Evolutionary conservation across 257 asterid species (phyloP).

Genomic region (Orobanche coerulescens): DNA sequence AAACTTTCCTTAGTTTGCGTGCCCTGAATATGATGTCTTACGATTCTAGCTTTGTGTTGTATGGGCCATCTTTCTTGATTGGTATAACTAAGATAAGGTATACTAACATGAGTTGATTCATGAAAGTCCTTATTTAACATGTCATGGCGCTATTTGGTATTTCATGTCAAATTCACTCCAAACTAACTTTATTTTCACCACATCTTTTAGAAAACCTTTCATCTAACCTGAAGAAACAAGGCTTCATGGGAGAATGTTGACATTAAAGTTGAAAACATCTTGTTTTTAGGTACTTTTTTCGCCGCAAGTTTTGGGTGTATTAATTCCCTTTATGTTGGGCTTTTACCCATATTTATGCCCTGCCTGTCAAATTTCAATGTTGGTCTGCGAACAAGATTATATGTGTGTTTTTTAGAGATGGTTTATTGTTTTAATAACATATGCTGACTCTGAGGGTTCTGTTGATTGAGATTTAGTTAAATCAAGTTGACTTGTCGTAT

Average conservation of each 20-base stretch:
- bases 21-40: too few species aligned
- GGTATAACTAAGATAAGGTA: background rate
- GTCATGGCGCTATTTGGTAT: background rate
- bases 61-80: too few species aligned
- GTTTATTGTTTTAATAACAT: too few species aligned
- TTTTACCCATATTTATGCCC: background rate
- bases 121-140: background rate
- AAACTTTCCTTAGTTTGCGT: too few species aligned
- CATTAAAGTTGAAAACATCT: too few species aligned
- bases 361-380: background rate
- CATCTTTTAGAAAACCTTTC: constrained; percentile 76
- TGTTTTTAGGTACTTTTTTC: constrained; percentile 58
- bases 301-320: constrained; percentile 4
- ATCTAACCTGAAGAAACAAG: constrained; percentile 65
- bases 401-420: background rate
- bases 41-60: too few species aligned
- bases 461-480: too few species aligned
- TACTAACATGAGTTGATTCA: constrained; percentile 4
- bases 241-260: constrained; percentile 77
- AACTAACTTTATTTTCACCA: background rate
- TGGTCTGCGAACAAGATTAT: background rate
- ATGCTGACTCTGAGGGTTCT: too few species aligned
- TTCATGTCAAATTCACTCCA: background rate
- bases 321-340: constrained; percentile 6
- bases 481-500: too few species aligned